phyloP scores from a whole-genome alignment of 75 land plant species.

The Selaginella moellendorffii region DNA sequence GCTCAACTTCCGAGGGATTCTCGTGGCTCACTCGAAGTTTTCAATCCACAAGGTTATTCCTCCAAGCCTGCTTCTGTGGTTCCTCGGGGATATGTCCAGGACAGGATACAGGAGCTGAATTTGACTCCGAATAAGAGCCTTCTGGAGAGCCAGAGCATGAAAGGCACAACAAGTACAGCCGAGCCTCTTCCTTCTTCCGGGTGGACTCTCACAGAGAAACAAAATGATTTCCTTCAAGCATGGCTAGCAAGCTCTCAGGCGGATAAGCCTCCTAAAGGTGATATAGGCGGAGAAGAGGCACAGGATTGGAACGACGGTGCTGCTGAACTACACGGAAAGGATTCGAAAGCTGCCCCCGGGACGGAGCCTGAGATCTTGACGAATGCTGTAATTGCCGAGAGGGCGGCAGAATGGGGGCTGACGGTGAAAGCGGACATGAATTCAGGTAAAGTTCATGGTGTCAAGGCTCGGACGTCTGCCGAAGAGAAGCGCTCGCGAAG shows the following conservation, averaged over 20 bases:
- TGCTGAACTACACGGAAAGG: not conserved
- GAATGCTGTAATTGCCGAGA: conserved; percentile 35
- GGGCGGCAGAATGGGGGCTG: conserved; percentile 63
- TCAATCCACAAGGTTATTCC: conserved; percentile 53
- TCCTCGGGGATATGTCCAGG: not conserved
- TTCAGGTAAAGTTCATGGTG: conserved; percentile 19
- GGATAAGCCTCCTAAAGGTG: not conserved
- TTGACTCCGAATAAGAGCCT: not conserved
- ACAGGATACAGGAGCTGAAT: not conserved
- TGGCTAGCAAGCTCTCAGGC: not conserved
- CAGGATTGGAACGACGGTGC: too few species aligned
- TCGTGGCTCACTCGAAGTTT: conserved; percentile 71
- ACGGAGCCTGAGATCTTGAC: conserved; percentile 4
- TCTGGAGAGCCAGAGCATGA: not conserved
- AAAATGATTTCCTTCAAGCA: not conserved
- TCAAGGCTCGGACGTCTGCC: not conserved
- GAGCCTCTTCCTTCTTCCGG: too few species aligned
- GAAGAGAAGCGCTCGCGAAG: not conserved
- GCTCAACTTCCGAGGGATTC: conserved; percentile 39
- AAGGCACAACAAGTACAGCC: not conserved
- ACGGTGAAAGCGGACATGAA: conserved; percentile 26
- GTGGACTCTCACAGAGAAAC: not conserved
- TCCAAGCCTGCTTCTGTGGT: conserved; percentile 1
- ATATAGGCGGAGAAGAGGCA: too few species aligned
- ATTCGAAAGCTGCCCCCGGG: not conserved